Percentiles rank a stretch among this genome's conserved stretches.
Conservation (phyloP, 2,329 filamentous ascomycete genomes). For the Xylaria sp. region DNA sequence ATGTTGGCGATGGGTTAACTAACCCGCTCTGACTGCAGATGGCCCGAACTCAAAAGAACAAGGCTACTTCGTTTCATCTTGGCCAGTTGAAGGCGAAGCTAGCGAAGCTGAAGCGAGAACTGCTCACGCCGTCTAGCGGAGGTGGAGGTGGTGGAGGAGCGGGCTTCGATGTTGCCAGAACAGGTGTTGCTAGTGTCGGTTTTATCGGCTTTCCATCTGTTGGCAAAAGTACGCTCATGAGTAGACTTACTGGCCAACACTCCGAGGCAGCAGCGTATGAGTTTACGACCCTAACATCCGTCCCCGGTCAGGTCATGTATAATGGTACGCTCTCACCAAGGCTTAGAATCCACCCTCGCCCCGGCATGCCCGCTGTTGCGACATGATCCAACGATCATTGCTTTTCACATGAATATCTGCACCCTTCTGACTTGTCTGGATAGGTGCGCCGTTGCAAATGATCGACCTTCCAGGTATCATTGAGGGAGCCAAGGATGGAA, state of each 20-base stretch:
- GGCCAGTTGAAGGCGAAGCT: conserved; percentile 98
- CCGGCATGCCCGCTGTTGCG: not conserved
- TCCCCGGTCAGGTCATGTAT: conserved; percentile 94
- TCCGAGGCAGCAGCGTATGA: conserved; percentile 98
- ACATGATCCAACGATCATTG: not conserved
- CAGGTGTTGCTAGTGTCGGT: conserved; percentile 94
- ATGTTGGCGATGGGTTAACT: conserved; percentile 24
- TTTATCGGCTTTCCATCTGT: conserved; percentile 99
- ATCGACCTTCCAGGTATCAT: conserved; percentile 99
- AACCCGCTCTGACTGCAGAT: conserved; percentile 65
- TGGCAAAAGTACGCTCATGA: conserved; percentile 98
- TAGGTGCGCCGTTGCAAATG: conserved; percentile 93
- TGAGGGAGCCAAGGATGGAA: conserved; percentile 96
- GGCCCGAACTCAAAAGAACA: conserved; percentile 97
- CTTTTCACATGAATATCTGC: not conserved
- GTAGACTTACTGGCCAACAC: conserved; percentile 90
- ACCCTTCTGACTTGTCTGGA: conserved; percentile 34
- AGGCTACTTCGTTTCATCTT: conserved; percentile 91
- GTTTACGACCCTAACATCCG: conserved; percentile 97
- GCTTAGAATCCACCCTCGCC: not conserved
- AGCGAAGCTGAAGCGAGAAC: conserved; percentile 95
- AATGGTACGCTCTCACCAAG: conserved; percentile 67
- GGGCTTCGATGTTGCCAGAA: conserved; percentile 97
- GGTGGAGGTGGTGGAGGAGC: conserved; percentile 86
- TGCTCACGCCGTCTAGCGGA: conserved; percentile 82